A percentile compares a stretch with the other conserved stretches of the same genome.
phyloP scores from a whole-genome alignment of 345 rosid species.

The Acer negundo region DNA sequence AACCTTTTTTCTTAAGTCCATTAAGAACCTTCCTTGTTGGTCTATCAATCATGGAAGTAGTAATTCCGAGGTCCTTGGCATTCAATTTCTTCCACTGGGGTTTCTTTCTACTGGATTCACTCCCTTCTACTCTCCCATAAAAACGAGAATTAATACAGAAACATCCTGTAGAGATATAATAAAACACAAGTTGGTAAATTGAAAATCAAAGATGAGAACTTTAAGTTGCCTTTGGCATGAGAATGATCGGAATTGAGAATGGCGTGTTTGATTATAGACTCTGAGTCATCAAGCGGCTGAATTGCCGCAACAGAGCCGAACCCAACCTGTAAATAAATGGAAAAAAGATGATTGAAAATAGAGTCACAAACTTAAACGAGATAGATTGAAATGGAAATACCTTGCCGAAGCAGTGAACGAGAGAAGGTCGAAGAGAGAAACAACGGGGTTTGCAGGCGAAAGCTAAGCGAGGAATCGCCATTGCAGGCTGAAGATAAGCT shows the following conservation, averaged over 20 bases:
- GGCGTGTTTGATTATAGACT: slow-evolving; percentile 25
- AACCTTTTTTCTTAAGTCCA: slow-evolving; percentile 55
- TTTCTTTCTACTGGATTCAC: slow-evolving; percentile 28
- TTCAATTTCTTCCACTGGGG: slow-evolving; percentile 50
- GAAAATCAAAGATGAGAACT: neutral
- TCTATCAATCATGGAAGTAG: slow-evolving; percentile 43
- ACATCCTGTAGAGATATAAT: neutral
- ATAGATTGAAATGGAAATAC: slow-evolving; percentile 22
- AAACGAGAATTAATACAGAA: neutral
- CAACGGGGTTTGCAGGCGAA: slow-evolving; percentile 47
- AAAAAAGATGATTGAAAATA: neutral
- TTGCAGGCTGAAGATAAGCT: slow-evolving; percentile 29
- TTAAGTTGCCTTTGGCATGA: slow-evolving; percentile 27
- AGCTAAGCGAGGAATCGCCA: slow-evolving; percentile 50
- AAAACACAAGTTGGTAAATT: neutral
- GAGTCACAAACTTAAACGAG: neutral
- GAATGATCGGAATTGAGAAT: slow-evolving; percentile 22
- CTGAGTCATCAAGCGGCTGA: slow-evolving; percentile 49
- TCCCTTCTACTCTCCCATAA: slow-evolving; percentile 21
- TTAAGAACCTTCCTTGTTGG: slow-evolving; percentile 57
- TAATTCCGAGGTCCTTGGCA: slow-evolving; percentile 54
- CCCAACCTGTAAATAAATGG: slow-evolving; percentile 35
- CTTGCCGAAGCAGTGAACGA: slow-evolving; percentile 44
- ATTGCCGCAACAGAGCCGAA: slow-evolving; percentile 44
- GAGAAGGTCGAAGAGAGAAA: slow-evolving; percentile 42